phyloP scores from a whole-genome alignment of 148 eudicot species.

The Fagopyrum homotropicum region DNA sequence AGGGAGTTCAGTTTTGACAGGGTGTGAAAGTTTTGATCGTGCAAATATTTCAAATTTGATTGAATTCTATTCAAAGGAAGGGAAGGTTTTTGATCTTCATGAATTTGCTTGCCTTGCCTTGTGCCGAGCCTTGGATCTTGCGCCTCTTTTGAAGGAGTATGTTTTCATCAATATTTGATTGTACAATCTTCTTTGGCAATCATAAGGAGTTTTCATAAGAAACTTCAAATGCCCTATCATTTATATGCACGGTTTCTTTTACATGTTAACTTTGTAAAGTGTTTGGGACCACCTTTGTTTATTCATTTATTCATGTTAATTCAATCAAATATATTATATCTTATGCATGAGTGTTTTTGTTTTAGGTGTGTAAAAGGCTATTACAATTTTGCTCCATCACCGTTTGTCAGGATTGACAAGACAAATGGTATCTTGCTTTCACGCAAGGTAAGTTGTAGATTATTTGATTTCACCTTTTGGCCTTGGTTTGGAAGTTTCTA shows the following conservation, averaged over 20 bases:
- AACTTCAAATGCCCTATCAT: too few species aligned
- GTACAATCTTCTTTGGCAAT: not conserved
- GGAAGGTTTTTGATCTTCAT: slow-evolving; percentile 69
- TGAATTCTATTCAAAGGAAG: slow-evolving; percentile 42
- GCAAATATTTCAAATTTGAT: slow-evolving; percentile 34
- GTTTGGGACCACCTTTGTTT: too few species aligned
- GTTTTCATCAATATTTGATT: not conserved
- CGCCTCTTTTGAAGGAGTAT: slow-evolving; percentile 59
- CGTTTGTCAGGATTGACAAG: slow-evolving; percentile 54
- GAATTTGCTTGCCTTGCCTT: slow-evolving; percentile 82
- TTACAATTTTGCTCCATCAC: slow-evolving; percentile 73
- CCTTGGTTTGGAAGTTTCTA: not conserved
- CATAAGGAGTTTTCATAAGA: not conserved
- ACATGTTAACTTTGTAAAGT: too few species aligned
- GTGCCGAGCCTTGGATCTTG: slow-evolving; percentile 65
- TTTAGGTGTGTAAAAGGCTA: slow-evolving; percentile 65
- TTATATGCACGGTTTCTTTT: too few species aligned
- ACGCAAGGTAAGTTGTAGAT: slow-evolving; percentile 29
- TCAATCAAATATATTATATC: too few species aligned
- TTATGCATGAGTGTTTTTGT: not conserved
- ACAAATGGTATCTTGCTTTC: slow-evolving; percentile 23
- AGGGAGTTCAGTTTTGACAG: slow-evolving; percentile 32
- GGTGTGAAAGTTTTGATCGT: slow-evolving; percentile 32
- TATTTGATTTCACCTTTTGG: not conserved
- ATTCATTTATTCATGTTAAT: too few species aligned